Evolutionary conservation across 192 early-diverging fungal species (phyloP), one percentile per base, ranked within the genome.

Genomic region (Ambispora gerdemannii): DNA sequence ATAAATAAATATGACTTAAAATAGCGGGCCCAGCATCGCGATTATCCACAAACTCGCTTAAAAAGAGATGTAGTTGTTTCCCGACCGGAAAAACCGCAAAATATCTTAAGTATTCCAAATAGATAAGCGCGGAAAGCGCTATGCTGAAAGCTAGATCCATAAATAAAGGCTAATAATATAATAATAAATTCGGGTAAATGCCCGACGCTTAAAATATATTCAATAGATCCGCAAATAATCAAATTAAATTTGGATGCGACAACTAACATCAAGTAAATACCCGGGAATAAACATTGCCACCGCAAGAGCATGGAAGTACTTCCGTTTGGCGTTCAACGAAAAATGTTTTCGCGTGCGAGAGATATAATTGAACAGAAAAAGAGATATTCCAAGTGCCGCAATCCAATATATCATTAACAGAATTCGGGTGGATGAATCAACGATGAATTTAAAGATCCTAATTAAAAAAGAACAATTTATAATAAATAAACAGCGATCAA

Each of bases 241-340:
- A n/a, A n/a, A n/a, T n/a, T n/a, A 63, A 32, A 22, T 24, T 43
- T 60, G n/a, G 20, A 61, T 49, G 36, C n/a, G 24, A 17, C 17
- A 19, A 74, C 74, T 73, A 80, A 90, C 90, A 72, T 90, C 91
- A 8, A 84, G 55, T 10, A 91, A 59, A 33, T 86, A 86, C 2
- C 88, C 95, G 0, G 95, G 95, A 32, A 91, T 79, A 76, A 98
- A 96, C 89, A 95, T 90, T 55, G 89, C 58, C 7, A 92, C 86
- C 0, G 92, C 92, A 20, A 95, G 72, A 3, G 83, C 79, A 78
- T 98, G 95, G 72, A 89, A 96, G 52, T 89, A 85, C 75, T 98
- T 98, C 76, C 95, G 86, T 50, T 87, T 80, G 22, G 87, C 79
- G 75, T 93, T 92, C 38, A 92, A 74, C 52, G 83, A 73, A 43